Conservation (phyloP, 2,329 filamentous ascomycete species). For the Pseudonectria foliicola region DNA sequence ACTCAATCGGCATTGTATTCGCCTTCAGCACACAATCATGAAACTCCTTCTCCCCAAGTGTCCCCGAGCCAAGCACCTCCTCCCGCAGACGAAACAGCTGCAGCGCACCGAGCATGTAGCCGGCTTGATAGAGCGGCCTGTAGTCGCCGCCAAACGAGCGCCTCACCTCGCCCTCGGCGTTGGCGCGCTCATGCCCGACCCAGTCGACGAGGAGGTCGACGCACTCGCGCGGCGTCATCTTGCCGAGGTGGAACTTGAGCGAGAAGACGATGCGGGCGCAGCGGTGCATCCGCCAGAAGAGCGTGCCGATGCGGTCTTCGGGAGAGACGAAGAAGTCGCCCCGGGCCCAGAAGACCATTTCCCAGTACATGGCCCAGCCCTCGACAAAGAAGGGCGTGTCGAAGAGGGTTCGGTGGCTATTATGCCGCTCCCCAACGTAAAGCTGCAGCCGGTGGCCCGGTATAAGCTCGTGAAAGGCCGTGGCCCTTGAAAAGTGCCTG, state of each 20-base stretch:
- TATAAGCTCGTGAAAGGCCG: slow-evolving; percentile 56
- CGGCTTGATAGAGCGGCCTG: slow-evolving; percentile 50
- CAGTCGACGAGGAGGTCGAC: slow-evolving; percentile 49
- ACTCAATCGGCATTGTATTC: slow-evolving; percentile 48
- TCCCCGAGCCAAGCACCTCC: slow-evolving; percentile 35
- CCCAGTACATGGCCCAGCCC: slow-evolving; percentile 58
- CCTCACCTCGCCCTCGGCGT: slow-evolving; percentile 53
- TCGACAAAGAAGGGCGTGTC: slow-evolving; percentile 53
- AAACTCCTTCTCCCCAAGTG: slow-evolving; percentile 44
- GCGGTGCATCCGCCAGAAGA: slow-evolving; percentile 58
- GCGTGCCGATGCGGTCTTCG: slow-evolving; percentile 47
- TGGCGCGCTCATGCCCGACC: slow-evolving; percentile 52
- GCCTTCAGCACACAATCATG: slow-evolving; percentile 45
- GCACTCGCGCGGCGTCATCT: slow-evolving; percentile 46
- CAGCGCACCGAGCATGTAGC: slow-evolving; percentile 53
- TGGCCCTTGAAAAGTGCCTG: slow-evolving; percentile 48
- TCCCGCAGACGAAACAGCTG: slow-evolving; percentile 45
- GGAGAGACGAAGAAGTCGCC: slow-evolving; percentile 42
- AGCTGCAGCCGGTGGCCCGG: slow-evolving; percentile 51
- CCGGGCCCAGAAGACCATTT: slow-evolving; percentile 49
- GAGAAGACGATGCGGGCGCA: slow-evolving; percentile 54
- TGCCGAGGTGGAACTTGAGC: slow-evolving; percentile 49
- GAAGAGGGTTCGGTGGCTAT: slow-evolving; percentile 45
- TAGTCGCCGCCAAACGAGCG: slow-evolving; percentile 50
- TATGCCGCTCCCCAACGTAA: slow-evolving; percentile 39